Conservation (phyloP, 257 asterid genomes). For the Misopates orontium region DNA sequence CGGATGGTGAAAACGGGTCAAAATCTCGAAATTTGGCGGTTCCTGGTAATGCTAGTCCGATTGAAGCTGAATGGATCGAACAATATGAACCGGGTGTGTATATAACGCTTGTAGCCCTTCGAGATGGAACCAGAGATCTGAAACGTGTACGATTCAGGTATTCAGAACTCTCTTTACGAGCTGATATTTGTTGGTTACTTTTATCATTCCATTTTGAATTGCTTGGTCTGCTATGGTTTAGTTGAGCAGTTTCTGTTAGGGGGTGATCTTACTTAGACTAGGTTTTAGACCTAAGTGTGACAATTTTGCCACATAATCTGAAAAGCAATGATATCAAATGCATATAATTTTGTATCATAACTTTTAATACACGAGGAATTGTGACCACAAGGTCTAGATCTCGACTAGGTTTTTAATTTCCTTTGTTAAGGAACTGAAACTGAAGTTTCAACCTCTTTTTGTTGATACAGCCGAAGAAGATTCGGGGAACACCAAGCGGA, state of each 20-base stretch:
- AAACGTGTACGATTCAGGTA: conserved; percentile 99
- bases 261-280: too few species aligned
- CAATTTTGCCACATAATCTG: too few species aligned
- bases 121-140: conserved; percentile 94
- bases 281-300: too few species aligned
- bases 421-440: neutral
- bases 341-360: too few species aligned
- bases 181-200: neutral
- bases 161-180: neutral
- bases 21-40: conserved; percentile 49
- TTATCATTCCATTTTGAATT: neutral
- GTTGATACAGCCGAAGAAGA: conserved; percentile 72
- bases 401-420: too few species aligned
- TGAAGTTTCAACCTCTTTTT: too few species aligned
- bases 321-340: too few species aligned
- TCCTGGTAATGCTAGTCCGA: conserved; percentile 56
- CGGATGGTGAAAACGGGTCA: conserved; percentile 46
- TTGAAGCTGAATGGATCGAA: conserved; percentile 93
- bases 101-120: conserved; percentile 81
- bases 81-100: conserved; percentile 93
- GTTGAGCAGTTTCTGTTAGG: too few species aligned
- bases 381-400: too few species aligned
- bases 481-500: conserved; percentile 99
- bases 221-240: neutral
- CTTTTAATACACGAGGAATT: too few species aligned